Base-by-base conservation (phyloP, 2,329 filamentous ascomycete genomes). In the Pseudopithomyces chartarum region DNA sequence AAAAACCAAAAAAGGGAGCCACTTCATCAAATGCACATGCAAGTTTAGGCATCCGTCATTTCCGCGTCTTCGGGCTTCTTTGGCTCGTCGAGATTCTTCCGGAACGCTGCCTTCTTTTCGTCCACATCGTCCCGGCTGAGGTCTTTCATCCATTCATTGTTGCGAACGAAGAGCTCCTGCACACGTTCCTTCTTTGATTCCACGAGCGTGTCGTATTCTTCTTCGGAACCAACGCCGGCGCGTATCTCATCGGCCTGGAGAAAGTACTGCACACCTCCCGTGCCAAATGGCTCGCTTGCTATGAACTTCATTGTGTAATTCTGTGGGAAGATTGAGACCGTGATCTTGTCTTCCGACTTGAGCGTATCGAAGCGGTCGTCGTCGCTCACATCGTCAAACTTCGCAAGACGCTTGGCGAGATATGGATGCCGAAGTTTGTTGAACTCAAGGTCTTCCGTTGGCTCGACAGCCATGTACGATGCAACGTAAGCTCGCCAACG, bases 401-500 rank as follows among this genome's bases (percentile, higher is more conserved):
- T 76, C 2, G 71, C 63, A 22, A 74, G 62, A 45, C 73, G 74
- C 49, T 79, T 73, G 61, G 76, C 79, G 44, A 81, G 70, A 56
- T 79, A 76, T 0, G 79, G 78, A 10, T 73, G 67, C 26, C 66
- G 61, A n/a, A 81, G 68, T 13, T 64, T 63, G 29, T 57, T 60
- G 46, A 58, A 55, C 46, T 71, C 66, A 10, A 82, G 70, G 42
- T 76, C 75, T 52, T 79, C 82, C 0, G 95, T 99, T 1, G 91
- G 90, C 69, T 97, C 92, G 22, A 93, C 85, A 61, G 92, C 91
- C 64, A 92, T 90, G 76, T 90, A 98, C 0, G 93, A 92, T 17
- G 94, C 93, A 55, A 97, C 91, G 73, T 99, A 99, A 79, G 96
- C 96, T 67, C 94, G 91, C 95, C 95, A 99, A 38, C 87, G 80